Percentiles rank a stretch among this genome's conserved stretches.
These are phyloP conservation scores for Pleurotus tuber-regium DNA, from an alignment of 768 basidiomycete species.

Conservation along the genomic window DNA sequence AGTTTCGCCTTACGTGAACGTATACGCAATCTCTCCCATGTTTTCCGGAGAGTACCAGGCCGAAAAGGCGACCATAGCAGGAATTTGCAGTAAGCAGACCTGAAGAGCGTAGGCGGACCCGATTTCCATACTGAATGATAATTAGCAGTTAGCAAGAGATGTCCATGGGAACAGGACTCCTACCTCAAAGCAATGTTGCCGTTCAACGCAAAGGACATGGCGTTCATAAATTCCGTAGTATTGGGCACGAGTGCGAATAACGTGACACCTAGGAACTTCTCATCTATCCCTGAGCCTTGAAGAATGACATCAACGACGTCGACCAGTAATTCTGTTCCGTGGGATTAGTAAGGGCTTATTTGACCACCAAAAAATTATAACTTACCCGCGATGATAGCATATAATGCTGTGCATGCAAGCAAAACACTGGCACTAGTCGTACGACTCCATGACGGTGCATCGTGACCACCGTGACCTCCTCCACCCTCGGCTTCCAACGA, in stretches of 20 bases:
- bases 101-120: constrained; percentile 98
- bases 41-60: constrained; percentile 88
- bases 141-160: constrained; percentile 1
- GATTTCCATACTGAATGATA: constrained; percentile 87
- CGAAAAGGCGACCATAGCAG: constrained; percentile 98
- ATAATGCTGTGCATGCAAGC: constrained; percentile 85
- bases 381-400: constrained; percentile 94
- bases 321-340: constrained; percentile 78
- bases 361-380: constrained; percentile 9
- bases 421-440: constrained; percentile 86
- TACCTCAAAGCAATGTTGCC: constrained; percentile 96
- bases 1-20: constrained; percentile 78
- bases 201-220: constrained; percentile 95
- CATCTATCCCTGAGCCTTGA: constrained; percentile 87
- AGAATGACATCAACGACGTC: constrained; percentile 95
- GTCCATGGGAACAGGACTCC: constrained; percentile 17
- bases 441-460: constrained; percentile 96
- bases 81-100: constrained; percentile 96
- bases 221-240: constrained; percentile 99
- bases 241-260: constrained; percentile 98
- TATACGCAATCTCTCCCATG: constrained; percentile 84
- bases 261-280: constrained; percentile 96
- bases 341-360: background rate
- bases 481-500: constrained; percentile 45
- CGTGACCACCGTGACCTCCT: constrained; percentile 78